Conservation (phyloP, 2,329 filamentous ascomycete genomes). For the Trichoderma semiorbis region DNA sequence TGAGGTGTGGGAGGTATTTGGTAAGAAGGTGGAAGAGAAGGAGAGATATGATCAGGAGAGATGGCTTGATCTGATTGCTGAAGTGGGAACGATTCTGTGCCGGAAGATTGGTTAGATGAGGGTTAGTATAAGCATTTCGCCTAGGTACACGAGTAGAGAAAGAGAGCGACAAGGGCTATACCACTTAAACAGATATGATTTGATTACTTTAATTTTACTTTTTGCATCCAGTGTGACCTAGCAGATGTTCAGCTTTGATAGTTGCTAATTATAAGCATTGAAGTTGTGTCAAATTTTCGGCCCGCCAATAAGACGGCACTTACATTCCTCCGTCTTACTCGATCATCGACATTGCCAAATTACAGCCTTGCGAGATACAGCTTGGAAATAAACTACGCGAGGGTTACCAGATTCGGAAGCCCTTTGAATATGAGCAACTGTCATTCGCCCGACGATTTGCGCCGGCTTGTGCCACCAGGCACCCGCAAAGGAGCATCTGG, state of each 20-base stretch:
- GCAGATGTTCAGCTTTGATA: neutral
- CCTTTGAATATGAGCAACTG: neutral
- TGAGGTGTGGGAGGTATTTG: slow-evolving; percentile 29
- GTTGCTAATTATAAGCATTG: neutral
- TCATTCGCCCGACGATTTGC: neutral
- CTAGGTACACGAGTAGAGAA: neutral
- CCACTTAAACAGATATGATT: neutral
- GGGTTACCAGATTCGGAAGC: neutral
- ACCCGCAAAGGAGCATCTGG: neutral
- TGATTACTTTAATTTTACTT: neutral
- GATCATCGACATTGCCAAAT: neutral
- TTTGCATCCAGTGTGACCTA: neutral
- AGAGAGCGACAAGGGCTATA: neutral
- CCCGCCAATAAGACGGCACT: slow-evolving; percentile 4
- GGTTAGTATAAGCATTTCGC: neutral
- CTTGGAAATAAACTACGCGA: neutral
- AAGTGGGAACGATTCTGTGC: slow-evolving; percentile 15
- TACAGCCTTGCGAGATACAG: neutral
- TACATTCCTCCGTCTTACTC: slow-evolving; percentile 8
- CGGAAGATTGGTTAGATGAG: slow-evolving; percentile 14
- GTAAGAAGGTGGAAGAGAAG: slow-evolving; percentile 20
- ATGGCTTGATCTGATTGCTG: slow-evolving; percentile 21
- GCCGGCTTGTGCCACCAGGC: neutral
- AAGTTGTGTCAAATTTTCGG: neutral
- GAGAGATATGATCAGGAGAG: slow-evolving; percentile 17